Evolutionary conservation across 805 yeast genomes (phyloP).

Genomic region (Candida xiaguanensis): DNA sequence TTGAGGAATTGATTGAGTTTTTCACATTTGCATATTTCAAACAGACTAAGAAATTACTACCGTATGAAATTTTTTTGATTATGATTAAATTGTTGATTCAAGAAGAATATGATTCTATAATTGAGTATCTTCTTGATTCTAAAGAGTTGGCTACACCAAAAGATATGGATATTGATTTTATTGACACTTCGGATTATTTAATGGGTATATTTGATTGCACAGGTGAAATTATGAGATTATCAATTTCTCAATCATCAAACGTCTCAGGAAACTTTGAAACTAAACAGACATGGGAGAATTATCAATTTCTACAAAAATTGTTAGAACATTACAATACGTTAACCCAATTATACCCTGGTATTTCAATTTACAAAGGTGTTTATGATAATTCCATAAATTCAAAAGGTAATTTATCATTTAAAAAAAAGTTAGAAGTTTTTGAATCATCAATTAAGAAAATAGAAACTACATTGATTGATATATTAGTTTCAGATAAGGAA

Average conservation of each 20-base stretch:
- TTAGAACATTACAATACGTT: slow-evolving; percentile 12
- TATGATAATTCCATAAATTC: slow-evolving; percentile 12
- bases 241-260: slow-evolving; percentile 24
- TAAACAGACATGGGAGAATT: slow-evolving; percentile 11
- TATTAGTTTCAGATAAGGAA: slow-evolving; percentile 19
- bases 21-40: slow-evolving; percentile 21
- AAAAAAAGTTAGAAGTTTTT: slow-evolving; percentile 21
- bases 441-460: slow-evolving; percentile 21
- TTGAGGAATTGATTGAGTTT: slow-evolving; percentile 26
- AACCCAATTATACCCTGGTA: slow-evolving; percentile 15
- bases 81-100: slow-evolving; percentile 3
- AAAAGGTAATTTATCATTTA: slow-evolving; percentile 12
- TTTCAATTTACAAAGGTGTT: slow-evolving; percentile 16
- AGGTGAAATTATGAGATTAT: slow-evolving; percentile 40
- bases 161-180: slow-evolving; percentile 2
- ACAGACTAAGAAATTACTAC: slow-evolving; percentile 11
- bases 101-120: background rate
- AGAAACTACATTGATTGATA: slow-evolving; percentile 19
- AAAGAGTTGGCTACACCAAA: background rate
- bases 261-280: slow-evolving; percentile 11
- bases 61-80: slow-evolving; percentile 12
- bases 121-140: background rate
- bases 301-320: slow-evolving; percentile 16
- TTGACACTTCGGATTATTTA: slow-evolving; percentile 26
- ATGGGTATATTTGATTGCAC: slow-evolving; percentile 41